These are phyloP conservation scores for Ascochyta clinopodiicola DNA, from an alignment of 2,329 filamentous ascomycete genomes.

Conservation along the genomic window DNA sequence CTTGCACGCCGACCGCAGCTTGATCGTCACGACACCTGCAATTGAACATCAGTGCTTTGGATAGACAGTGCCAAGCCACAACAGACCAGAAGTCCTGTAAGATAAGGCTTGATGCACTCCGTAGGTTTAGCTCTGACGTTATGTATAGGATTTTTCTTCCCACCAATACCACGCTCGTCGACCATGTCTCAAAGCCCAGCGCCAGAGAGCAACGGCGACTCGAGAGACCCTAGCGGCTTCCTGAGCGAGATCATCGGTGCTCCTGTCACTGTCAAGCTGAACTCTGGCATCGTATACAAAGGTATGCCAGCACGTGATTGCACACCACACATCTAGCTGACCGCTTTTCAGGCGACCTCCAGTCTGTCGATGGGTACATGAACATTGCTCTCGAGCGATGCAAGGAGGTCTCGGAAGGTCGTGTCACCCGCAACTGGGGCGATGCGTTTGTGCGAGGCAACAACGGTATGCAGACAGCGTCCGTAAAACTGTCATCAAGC, in stretches of 20 bases:
- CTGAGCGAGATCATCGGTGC: constrained; percentile 93
- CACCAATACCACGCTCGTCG: constrained; percentile 6
- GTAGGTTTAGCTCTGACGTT: neutral
- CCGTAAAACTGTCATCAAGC: neutral
- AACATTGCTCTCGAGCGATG: constrained; percentile 98
- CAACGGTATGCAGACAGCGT: constrained; percentile 70
- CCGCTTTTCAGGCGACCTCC: constrained; percentile 76
- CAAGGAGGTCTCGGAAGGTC: constrained; percentile 86
- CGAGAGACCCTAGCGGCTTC: constrained; percentile 92
- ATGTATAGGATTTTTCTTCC: constrained; percentile 2
- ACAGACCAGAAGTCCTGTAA: neutral
- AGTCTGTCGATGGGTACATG: constrained; percentile 99
- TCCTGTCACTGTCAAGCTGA: constrained; percentile 94
- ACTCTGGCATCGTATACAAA: constrained; percentile 98
- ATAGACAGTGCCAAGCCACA: neutral
- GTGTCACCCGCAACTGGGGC: constrained; percentile 81
- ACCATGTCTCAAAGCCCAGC: constrained; percentile 50
- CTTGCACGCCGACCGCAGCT: constrained; percentile 1
- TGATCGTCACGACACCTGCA: constrained; percentile 1
- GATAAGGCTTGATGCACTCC: neutral
- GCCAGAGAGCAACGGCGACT: constrained; percentile 69
- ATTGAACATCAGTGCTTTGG: neutral
- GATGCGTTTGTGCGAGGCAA: constrained; percentile 97
- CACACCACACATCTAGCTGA: constrained; percentile 5
- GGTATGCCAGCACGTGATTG: constrained; percentile 59